Evolutionary conservation across 208 protist species (phyloP), one percentile per base, ranked within the genome.

Genomic region (Leishmania mexicana): DNA sequence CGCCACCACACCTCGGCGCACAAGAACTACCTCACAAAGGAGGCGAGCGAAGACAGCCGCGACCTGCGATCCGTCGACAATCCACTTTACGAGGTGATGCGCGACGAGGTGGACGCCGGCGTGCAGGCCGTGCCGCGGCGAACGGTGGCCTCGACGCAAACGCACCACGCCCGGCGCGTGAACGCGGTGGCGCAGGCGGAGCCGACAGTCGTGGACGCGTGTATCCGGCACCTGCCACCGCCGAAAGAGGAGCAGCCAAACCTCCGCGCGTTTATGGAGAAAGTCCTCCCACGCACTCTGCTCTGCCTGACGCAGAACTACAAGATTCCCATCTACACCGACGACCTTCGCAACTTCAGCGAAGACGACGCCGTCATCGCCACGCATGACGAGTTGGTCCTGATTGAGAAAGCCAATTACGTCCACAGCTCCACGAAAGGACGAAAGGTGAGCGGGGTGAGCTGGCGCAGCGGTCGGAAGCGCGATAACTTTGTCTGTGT

Each of bases 361-460:
- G 96, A 98, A 75, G 96, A 98, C 81, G 94, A 98, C 78, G 90
- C 91, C 3, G 91, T 98, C 72, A 80, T 96, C n/a, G 92, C 92
- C 35, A 85, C 90, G 6, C 91, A 91, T 53, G 93, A 97, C 80
- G 93, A 96, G 65, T 89, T 93, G 28, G 84, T 95, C 51, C 80
- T 97, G 60, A 76, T 91, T n/a, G 95, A 97, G 78, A 96, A 93
- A 85, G 95, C 92, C 73, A 97, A 96, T 82, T 97, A 93, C 78
- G 88, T 89, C 24, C 95, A 98, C 84, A 89, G 84, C 38, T 82
- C 88, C 17, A 95, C 92, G 54, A 97, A 97, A 78, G 93, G 96
- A 62, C 86, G 94, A 8, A 84, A 85, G 38, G 87, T 98, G 31
- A 94, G 88, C 53, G 92, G 88, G 58, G 89, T 98, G 72, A 90